These are phyloP conservation scores for Coelastrella sp. DNA, from an alignment of 139 green algal genomes.

Conservation along the genomic window DNA sequence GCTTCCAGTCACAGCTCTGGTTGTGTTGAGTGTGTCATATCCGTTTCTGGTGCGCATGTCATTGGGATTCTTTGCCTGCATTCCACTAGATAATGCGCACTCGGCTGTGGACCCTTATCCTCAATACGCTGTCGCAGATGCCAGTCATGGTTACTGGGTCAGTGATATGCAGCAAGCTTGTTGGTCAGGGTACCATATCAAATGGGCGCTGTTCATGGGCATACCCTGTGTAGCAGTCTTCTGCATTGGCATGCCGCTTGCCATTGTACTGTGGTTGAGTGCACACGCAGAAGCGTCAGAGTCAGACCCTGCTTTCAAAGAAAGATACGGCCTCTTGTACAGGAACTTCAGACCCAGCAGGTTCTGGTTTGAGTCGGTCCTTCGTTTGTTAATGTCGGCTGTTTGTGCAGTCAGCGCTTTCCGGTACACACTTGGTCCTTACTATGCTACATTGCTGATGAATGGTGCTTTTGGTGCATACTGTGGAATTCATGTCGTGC, in stretches of 20 bases:
- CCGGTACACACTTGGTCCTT: neutral
- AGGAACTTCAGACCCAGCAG: neutral
- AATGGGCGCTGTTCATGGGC: neutral
- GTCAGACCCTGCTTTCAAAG: neutral
- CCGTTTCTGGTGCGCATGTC: neutral
- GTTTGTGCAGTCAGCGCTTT: neutral
- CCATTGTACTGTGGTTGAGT: neutral
- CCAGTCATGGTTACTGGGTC: neutral
- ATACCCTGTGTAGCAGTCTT: neutral
- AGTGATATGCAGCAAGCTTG: conserved; percentile 5
- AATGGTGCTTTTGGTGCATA: neutral
- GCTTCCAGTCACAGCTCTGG: neutral
- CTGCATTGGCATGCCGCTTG: neutral
- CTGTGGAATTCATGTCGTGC: neutral
- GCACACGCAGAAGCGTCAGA: neutral
- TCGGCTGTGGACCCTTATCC: neutral
- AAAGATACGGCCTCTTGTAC: conserved; percentile 1
- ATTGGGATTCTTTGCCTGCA: neutral
- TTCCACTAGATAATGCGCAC: neutral
- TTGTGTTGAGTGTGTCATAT: conserved; percentile 12
- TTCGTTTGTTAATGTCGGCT: neutral
- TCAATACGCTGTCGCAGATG: neutral
- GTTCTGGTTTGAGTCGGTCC: neutral
- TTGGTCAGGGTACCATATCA: neutral
- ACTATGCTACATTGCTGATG: neutral